phyloP scores from a whole-genome alignment of 306 rosid genomes.

The Trifolium dubium region DNA sequence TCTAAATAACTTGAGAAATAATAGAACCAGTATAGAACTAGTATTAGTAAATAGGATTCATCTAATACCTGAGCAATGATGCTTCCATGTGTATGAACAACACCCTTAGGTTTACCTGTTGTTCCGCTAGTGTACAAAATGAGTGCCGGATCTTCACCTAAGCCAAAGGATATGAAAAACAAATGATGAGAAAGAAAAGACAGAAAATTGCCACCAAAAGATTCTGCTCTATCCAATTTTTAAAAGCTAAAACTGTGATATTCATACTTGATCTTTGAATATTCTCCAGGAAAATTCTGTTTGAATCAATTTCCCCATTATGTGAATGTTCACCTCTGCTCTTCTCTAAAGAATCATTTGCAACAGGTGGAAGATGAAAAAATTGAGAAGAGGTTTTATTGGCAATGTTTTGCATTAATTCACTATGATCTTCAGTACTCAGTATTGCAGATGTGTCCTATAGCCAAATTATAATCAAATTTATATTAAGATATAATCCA shows the following conservation, averaged over 20 bases:
- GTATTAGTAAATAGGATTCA: slow-evolving; percentile 24
- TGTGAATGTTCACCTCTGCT: slow-evolving; percentile 50
- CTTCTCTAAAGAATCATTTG: slow-evolving; percentile 45
- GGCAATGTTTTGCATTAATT: slow-evolving; percentile 76
- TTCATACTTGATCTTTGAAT: slow-evolving; percentile 58
- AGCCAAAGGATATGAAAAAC: slow-evolving; percentile 43
- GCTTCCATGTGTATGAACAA: slow-evolving; percentile 90
- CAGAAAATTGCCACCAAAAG: slow-evolving; percentile 8
- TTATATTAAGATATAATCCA: slow-evolving; percentile 28
- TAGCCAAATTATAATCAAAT: slow-evolving; percentile 41
- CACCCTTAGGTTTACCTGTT: slow-evolving; percentile 98
- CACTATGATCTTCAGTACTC: slow-evolving; percentile 84
- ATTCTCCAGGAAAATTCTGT: slow-evolving; percentile 46
- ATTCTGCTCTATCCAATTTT: slow-evolving; percentile 14
- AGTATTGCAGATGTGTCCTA: slow-evolving; percentile 72
- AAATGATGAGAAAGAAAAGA: slow-evolving; percentile 35
- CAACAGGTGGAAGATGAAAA: slow-evolving; percentile 77
- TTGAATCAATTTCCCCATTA: slow-evolving; percentile 47
- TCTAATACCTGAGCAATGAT: slow-evolving; percentile 73
- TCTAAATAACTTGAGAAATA: slow-evolving; percentile 24
- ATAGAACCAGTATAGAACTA: not conserved
- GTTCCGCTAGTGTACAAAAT: slow-evolving; percentile 93
- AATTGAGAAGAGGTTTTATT: slow-evolving; percentile 67
- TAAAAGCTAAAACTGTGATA: slow-evolving; percentile 26
- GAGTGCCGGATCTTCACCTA: slow-evolving; percentile 92